phyloP scores from a whole-genome alignment of 768 basidiomycete species.

The Mrakia blollopis region DNA sequence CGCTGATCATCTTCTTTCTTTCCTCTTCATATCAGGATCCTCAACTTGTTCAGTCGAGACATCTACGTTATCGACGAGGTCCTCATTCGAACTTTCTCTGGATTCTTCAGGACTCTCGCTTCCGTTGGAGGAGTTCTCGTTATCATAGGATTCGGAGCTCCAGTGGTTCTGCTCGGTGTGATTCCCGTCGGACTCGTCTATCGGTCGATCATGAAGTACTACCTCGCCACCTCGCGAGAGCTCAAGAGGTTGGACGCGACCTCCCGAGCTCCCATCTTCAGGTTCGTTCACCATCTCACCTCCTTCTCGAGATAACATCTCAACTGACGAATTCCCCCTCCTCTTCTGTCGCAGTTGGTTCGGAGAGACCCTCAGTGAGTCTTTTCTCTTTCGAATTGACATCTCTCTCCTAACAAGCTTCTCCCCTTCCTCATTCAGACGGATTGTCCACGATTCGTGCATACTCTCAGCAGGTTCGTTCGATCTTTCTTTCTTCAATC shows the following conservation, averaged over 20 bases:
- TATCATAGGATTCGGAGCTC: constrained; percentile 77
- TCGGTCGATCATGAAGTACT: constrained; percentile 71
- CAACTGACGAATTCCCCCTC: neutral
- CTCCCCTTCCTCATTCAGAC: constrained; percentile 14
- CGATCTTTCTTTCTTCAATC: neutral
- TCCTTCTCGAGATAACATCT: neutral
- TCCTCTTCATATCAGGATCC: constrained; percentile 44
- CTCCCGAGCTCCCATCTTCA: constrained; percentile 85
- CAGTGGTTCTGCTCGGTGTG: constrained; percentile 69
- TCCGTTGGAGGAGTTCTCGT: constrained; percentile 44
- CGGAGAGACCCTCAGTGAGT: constrained; percentile 37
- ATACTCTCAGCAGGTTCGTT: constrained; percentile 38
- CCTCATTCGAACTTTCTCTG: constrained; percentile 37
- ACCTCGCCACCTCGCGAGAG: constrained; percentile 45
- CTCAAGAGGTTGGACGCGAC: constrained; percentile 50
- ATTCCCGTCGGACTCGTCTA: constrained; percentile 69
- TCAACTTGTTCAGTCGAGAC: constrained; percentile 89
- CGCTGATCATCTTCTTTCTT: neutral
- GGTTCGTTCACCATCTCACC: neutral
- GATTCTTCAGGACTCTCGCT: constrained; percentile 58
- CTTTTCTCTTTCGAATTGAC: neutral
- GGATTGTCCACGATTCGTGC: constrained; percentile 42
- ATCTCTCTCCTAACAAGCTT: neutral
- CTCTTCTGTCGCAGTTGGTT: constrained; percentile 43
- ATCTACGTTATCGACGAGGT: constrained; percentile 51